Percentiles rank a stretch among this genome's conserved stretches.
These are phyloP conservation scores for Xanthoconium separans DNA, from an alignment of 1,284 basidiomycete genomes.

Conservation along the genomic window DNA sequence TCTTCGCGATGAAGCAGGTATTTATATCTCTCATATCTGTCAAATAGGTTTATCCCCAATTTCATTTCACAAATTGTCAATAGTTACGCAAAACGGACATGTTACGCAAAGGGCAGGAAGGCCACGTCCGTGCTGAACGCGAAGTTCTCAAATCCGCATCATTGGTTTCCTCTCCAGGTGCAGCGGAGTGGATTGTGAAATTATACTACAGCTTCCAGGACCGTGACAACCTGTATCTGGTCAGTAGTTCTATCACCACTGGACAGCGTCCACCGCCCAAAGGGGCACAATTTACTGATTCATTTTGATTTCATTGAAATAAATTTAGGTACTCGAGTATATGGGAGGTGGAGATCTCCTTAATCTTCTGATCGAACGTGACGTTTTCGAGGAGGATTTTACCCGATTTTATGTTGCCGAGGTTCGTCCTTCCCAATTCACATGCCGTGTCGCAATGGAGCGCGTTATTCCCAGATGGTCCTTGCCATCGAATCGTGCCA, in stretches of 20 bases:
- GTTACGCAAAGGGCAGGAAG: constrained; percentile 97
- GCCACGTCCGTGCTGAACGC: constrained; percentile 89
- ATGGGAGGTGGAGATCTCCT: constrained; percentile 97
- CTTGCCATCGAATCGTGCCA: constrained; percentile 95
- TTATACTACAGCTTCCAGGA: constrained; percentile 93
- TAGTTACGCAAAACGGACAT: constrained; percentile 94
- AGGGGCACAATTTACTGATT: constrained; percentile 34
- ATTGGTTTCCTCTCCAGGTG: constrained; percentile 63
- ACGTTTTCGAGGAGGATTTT: constrained; percentile 92
- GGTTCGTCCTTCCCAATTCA: constrained; percentile 43
- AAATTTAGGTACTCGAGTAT: constrained; percentile 78
- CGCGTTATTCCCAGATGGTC: constrained; percentile 70
- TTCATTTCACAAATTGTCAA: constrained; percentile 23
- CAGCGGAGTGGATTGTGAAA: constrained; percentile 91
- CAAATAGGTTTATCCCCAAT: constrained; percentile 28
- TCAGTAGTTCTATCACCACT: constrained; percentile 47
- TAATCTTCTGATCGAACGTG: constrained; percentile 91
- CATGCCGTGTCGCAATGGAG: constrained; percentile 18
- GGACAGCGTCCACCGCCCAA: constrained; percentile 20
- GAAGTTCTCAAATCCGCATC: constrained; percentile 85
- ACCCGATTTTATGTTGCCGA: constrained; percentile 95
- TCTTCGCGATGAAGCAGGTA: constrained; percentile 98
- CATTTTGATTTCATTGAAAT: constrained; percentile 58
- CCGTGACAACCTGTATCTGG: constrained; percentile 90
- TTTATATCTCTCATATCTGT: constrained; percentile 27